These are phyloP conservation scores for Hypoxylon trugodes DNA, from an alignment of 495 filamentous ascomycete genomes.

Conservation along the genomic window DNA sequence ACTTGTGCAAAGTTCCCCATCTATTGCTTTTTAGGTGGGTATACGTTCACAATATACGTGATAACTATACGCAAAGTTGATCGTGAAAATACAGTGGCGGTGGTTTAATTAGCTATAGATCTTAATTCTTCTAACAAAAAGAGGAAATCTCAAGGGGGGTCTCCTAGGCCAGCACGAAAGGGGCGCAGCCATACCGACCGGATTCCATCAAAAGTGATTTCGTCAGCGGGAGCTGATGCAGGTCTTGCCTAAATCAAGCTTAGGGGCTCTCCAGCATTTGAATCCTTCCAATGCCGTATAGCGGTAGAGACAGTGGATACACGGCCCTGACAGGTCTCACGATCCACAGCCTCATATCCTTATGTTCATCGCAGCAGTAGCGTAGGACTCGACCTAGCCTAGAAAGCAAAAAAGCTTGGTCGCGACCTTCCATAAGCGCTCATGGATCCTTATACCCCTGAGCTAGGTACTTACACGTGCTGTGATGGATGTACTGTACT, in stretches of 20 bases:
- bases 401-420: conserved; percentile 7
- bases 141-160: not conserved
- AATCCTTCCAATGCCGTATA: conserved; percentile 21
- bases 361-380: not conserved
- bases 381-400: conserved; percentile 12
- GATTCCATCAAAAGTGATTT: conserved; percentile 9
- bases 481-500: conserved; percentile 25
- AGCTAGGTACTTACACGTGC: conserved; percentile 6
- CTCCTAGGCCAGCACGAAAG: conserved; percentile 4
- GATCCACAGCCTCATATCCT: conserved; percentile 36
- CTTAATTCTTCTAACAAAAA: not conserved
- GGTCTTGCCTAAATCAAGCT: conserved; percentile 21
- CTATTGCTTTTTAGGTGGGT: too few relatives aligned
- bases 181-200: conserved; percentile 8
- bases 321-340: conserved; percentile 20
- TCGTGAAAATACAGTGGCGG: too few relatives aligned
- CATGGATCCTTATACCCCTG: conserved; percentile 12
- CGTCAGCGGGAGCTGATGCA: conserved; percentile 27
- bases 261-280: conserved; percentile 27
- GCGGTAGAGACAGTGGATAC: conserved; percentile 2
- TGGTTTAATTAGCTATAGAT: conserved; percentile 13
- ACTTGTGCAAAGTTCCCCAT: too few relatives aligned
- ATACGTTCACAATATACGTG: too few relatives aligned
- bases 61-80: too few relatives aligned
- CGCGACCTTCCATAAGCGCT: conserved; percentile 24